phyloP scores from a whole-genome alignment of 1,139 yeast species.

The Pichia inconspicua region DNA sequence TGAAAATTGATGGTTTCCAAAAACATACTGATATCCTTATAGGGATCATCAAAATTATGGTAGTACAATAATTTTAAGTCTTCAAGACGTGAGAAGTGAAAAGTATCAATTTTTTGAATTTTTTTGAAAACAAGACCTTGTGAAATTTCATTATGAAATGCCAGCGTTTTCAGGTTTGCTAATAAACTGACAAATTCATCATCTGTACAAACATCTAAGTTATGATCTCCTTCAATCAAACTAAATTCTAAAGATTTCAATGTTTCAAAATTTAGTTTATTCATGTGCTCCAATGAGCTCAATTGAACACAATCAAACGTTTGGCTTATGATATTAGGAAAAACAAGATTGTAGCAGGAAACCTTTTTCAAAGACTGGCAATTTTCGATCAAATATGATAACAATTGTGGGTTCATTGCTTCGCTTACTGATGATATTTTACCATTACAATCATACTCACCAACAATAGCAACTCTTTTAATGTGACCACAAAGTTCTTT shows the following conservation, averaged over 20 bases:
- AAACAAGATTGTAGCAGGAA: slow-evolving; percentile 10
- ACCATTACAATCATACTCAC: neutral
- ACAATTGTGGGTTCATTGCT: slow-evolving; percentile 11
- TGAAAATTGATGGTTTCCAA: slow-evolving; percentile 27
- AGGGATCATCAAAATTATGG: slow-evolving; percentile 23
- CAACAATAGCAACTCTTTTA: slow-evolving; percentile 18
- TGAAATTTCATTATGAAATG: slow-evolving; percentile 30
- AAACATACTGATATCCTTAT: slow-evolving; percentile 9
- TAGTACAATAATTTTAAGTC: slow-evolving; percentile 33
- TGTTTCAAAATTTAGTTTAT: neutral
- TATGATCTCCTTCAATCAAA: neutral
- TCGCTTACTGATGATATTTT: neutral
- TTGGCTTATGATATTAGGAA: slow-evolving; percentile 7
- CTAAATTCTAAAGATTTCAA: slow-evolving; percentile 5
- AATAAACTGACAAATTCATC: slow-evolving; percentile 1
- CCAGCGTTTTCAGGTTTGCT: slow-evolving; percentile 11
- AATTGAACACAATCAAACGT: slow-evolving; percentile 17
- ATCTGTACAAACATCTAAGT: neutral
- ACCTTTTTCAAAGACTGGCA: slow-evolving; percentile 19
- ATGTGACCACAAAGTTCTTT: slow-evolving; percentile 19
- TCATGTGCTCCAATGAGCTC: slow-evolving; percentile 17
- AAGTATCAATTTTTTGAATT: neutral
- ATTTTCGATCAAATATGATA: slow-evolving; percentile 13
- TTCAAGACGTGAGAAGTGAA: slow-evolving; percentile 14
- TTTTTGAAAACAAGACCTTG: slow-evolving; percentile 28